Evolutionary conservation across 805 yeast species (phyloP), one percentile per base, ranked within the genome.

Genomic region (Zygosaccharomyces pseudorouxii): DNA sequence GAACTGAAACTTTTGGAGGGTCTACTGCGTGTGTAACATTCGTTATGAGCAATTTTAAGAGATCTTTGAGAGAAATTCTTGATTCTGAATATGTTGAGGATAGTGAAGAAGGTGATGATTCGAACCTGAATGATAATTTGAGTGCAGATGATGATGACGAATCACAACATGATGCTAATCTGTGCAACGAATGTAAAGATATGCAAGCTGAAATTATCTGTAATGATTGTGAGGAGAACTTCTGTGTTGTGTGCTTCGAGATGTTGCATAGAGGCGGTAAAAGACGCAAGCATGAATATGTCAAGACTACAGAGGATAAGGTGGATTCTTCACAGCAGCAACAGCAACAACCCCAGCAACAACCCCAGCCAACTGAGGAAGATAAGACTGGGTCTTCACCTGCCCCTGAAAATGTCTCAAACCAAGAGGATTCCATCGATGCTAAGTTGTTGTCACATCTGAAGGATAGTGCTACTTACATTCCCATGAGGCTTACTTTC

Each of bases 181-280:
- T 76, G 37, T 86, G 93, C 64, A 73, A 80, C 14, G 92, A 85
- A 55, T 85, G 93, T 63, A 77, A 77, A 31, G 88, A 84, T 60
- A 86, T 82, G 80, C 83, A 86, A 18, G 70, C 78, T 3, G 87
- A 82, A 55, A 64, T 81, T n/a, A 63, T 70, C 31, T 85, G 93
- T 64, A 59, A 67, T 28, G 74, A 73, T 48, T 85, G 93, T 66
- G 78, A 76, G 36, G 92, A 85, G 57, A 71, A 71, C 12, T 85
- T 82, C 57, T 85, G 93, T 65, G 72, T 75, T 27, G 86, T 83
- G 3, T 86, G 92, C 60, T 84, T 77, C 58, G 79, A 73, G 39
- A 76, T 82, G 69, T 71, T 83, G 19, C 93, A 85, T 58, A 73
- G 82, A 47, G 83, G 86, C 27, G 93, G 93, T 14, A 73, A 76